A percentile compares a stretch with the other conserved stretches of the same genome.
These are phyloP conservation scores for Perilla frutescens DNA, from an alignment of 257 asterid species.

Conservation along the genomic window DNA sequence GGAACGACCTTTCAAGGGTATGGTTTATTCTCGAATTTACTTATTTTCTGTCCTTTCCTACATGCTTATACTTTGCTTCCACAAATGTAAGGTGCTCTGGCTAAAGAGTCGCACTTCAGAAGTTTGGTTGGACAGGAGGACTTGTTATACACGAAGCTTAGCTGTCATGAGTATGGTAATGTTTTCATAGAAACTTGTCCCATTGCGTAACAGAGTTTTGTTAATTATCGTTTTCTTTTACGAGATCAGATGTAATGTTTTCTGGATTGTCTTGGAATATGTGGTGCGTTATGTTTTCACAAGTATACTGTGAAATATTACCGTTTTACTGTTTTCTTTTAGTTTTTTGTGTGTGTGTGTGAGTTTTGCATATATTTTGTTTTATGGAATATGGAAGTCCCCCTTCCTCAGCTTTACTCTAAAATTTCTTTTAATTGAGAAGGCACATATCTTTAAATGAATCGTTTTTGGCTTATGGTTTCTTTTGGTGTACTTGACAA, in stretches of 20 bases:
- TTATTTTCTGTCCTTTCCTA: conserved; percentile 26
- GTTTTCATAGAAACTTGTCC: conserved; percentile 21
- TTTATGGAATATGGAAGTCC: neutral
- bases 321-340: neutral
- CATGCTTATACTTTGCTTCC: conserved; percentile 36
- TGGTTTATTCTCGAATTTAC: conserved; percentile 31
- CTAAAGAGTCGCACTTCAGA: conserved; percentile 99
- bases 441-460: neutral
- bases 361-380: neutral
- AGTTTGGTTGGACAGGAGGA: conserved; percentile 97
- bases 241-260: neutral
- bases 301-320: neutral
- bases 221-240: conserved; percentile 5
- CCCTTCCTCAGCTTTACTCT: neutral
- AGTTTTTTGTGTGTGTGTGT: neutral
- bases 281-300: conserved; percentile 18
- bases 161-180: conserved; percentile 99
- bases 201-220: conserved; percentile 25
- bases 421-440: neutral
- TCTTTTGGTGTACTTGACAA: neutral
- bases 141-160: conserved; percentile 96
- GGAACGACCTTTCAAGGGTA: conserved; percentile 95
- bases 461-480: neutral
- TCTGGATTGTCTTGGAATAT: conserved; percentile 11
- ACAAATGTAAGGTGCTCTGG: conserved; percentile 81